phyloP scores from a whole-genome alignment of 805 yeast genomes.

The Pichia occidentalis region DNA sequence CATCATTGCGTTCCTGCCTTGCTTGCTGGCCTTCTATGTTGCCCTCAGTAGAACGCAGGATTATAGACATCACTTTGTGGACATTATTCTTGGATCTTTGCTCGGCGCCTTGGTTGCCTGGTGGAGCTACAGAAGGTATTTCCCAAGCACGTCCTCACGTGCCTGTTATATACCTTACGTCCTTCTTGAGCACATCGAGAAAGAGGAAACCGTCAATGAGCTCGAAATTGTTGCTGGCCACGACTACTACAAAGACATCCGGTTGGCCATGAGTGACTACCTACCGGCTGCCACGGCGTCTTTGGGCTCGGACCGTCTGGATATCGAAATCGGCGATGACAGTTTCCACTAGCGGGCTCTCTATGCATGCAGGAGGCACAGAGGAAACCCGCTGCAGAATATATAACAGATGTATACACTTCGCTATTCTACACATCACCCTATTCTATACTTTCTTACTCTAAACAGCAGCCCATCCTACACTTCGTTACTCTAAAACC shows the following conservation, averaged over 20 bases:
- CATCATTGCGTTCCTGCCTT: slow-evolving; percentile 46
- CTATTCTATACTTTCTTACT: too few species aligned
- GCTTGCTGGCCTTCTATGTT: slow-evolving; percentile 62
- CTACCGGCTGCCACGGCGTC: slow-evolving; percentile 10
- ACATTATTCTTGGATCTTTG: slow-evolving; percentile 64
- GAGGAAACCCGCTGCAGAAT: too few species aligned
- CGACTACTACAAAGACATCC: slow-evolving; percentile 12
- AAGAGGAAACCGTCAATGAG: neutral
- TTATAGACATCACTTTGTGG: slow-evolving; percentile 89
- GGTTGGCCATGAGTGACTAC: slow-evolving; percentile 7
- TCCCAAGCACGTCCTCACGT: slow-evolving; percentile 34
- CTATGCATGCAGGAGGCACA: too few species aligned
- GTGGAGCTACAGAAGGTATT: slow-evolving; percentile 49
- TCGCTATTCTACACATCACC: too few species aligned
- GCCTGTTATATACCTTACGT: slow-evolving; percentile 37
- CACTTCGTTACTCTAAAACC: too few species aligned
- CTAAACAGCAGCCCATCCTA: too few species aligned
- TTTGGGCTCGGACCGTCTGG: slow-evolving; percentile 4
- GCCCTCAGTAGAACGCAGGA: slow-evolving; percentile 87
- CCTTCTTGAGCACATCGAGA: slow-evolving; percentile 13
- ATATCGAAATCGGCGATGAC: neutral
- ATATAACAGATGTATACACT: too few species aligned
- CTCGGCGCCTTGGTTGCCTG: slow-evolving; percentile 59
- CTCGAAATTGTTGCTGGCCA: slow-evolving; percentile 2
- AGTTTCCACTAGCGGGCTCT: too few species aligned